Conservation (phyloP, 495 filamentous ascomycete species). For the Tuber melanosporum region DNA sequence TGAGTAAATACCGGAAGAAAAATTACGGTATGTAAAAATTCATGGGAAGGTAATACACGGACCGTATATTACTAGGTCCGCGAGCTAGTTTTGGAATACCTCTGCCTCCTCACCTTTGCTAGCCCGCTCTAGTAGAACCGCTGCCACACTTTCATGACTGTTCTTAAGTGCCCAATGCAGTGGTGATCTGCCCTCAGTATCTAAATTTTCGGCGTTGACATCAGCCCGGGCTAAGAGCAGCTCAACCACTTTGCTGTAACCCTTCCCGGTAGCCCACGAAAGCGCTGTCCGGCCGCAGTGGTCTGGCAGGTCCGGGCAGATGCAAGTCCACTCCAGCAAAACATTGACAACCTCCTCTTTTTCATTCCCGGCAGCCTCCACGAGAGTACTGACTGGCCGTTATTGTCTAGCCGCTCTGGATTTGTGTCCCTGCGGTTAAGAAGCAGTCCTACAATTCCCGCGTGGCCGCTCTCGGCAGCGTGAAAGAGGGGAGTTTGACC, state of each 20-base stretch:
- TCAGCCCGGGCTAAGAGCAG: constrained; percentile 25
- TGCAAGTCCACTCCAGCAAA: constrained; percentile 10
- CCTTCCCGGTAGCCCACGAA: constrained; percentile 24
- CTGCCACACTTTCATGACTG: constrained; percentile 8
- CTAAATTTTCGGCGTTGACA: constrained; percentile 19
- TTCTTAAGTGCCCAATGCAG: constrained; percentile 19
- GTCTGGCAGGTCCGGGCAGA: constrained; percentile 17
- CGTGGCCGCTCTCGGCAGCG: constrained; percentile 26
- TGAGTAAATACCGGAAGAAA: too few relatives aligned
- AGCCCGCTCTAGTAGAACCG: background rate
- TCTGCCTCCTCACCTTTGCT: background rate
- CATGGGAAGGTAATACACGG: background rate
- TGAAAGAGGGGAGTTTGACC: constrained; percentile 28
- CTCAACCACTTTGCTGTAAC: constrained; percentile 23
- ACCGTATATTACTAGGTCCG: background rate
- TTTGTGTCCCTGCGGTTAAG: constrained; percentile 7
- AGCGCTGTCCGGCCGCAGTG: constrained; percentile 21
- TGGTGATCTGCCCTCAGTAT: constrained; percentile 18
- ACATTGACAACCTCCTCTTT: constrained; percentile 23
- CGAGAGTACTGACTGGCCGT: constrained; percentile 25
- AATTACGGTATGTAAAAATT: too few relatives aligned
- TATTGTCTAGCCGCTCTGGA: constrained; percentile 14
- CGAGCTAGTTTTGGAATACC: background rate
- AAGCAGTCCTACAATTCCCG: constrained; percentile 20
- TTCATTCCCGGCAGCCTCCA: constrained; percentile 21